Conservation (phyloP, 345 rosid genomes). For the Linum lewisii region DNA sequence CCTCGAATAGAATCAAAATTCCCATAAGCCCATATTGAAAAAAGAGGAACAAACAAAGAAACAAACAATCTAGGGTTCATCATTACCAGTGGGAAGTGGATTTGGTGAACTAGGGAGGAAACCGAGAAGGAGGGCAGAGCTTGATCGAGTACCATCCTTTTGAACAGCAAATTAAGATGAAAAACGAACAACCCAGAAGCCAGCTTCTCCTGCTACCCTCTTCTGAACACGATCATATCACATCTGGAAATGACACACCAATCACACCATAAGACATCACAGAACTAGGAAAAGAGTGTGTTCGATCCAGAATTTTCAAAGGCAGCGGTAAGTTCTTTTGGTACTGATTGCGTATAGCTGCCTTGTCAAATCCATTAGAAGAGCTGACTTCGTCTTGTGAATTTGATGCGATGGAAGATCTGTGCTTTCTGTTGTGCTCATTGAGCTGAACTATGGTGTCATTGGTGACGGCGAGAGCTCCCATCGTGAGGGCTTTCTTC, state of each 20-base stretch:
- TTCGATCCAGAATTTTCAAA: too few relatives aligned
- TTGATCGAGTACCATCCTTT: conserved; percentile 81
- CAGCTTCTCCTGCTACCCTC: conserved; percentile 62
- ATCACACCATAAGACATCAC: too few relatives aligned
- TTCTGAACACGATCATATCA: conserved; percentile 59
- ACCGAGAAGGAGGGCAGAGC: conserved; percentile 44
- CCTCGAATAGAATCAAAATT: neutral
- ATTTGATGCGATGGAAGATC: conserved; percentile 13
- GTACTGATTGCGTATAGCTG: too few relatives aligned
- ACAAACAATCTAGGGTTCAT: neutral
- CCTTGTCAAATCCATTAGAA: conserved; percentile 22
- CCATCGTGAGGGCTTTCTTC: conserved; percentile 75
- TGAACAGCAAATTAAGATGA: conserved; percentile 62
- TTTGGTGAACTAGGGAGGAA: conserved; percentile 73
- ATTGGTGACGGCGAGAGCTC: conserved; percentile 67
- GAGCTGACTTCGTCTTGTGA: conserved; percentile 16
- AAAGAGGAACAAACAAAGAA: too few relatives aligned
- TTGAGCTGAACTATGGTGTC: conserved; percentile 69
- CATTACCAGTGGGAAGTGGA: conserved; percentile 76
- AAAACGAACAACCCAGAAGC: conserved; percentile 78
- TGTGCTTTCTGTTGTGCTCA: conserved; percentile 33
- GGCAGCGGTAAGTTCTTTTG: too few relatives aligned
- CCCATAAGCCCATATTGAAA: too few relatives aligned
- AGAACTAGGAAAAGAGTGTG: too few relatives aligned
- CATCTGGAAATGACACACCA: conserved; percentile 52